Conservation (phyloP, 164 flowering plant species). For the Sedum album region DNA sequence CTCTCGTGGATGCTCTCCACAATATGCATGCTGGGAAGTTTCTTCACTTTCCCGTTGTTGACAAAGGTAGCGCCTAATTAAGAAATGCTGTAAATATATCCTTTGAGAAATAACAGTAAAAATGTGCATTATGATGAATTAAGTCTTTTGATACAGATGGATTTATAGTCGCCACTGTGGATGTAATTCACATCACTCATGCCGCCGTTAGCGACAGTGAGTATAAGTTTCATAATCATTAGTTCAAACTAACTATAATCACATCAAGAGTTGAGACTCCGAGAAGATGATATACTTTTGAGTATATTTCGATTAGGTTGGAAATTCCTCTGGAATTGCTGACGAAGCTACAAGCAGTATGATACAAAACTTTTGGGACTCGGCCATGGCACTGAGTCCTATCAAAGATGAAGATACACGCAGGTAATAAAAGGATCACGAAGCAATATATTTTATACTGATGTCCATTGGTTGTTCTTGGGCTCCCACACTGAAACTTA, state of each 20-base stretch:
- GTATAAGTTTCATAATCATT: constrained; percentile 15
- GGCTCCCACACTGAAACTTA: constrained; percentile 11
- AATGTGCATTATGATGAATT: not conserved
- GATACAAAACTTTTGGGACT: constrained; percentile 97
- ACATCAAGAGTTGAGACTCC: not conserved
- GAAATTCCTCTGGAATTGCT: constrained; percentile 50
- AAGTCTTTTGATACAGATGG: constrained; percentile 50
- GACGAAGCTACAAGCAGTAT: constrained; percentile 61
- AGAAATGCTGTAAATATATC: not conserved
- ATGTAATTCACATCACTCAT: constrained; percentile 86
- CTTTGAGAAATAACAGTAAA: not conserved
- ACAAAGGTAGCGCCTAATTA: constrained; percentile 47
- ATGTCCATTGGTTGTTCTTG: not conserved
- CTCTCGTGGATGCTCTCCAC: constrained; percentile 96
- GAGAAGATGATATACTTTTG: not conserved
- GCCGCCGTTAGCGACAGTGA: constrained; percentile 89
- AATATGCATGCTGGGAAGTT: constrained; percentile 96
- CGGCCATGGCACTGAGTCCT: constrained; percentile 71
- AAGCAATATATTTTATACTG: not conserved
- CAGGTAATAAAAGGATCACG: constrained; percentile 32
- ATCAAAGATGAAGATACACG: constrained; percentile 63
- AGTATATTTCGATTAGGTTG: constrained; percentile 41
- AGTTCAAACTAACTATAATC: not conserved
- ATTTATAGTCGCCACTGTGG: constrained; percentile 63
- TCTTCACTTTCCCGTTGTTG: constrained; percentile 89